Evolutionary conservation across 2,329 filamentous ascomycete genomes (phyloP), one percentile per base, ranked within the genome.

Genomic region (Beauveria australis): DNA sequence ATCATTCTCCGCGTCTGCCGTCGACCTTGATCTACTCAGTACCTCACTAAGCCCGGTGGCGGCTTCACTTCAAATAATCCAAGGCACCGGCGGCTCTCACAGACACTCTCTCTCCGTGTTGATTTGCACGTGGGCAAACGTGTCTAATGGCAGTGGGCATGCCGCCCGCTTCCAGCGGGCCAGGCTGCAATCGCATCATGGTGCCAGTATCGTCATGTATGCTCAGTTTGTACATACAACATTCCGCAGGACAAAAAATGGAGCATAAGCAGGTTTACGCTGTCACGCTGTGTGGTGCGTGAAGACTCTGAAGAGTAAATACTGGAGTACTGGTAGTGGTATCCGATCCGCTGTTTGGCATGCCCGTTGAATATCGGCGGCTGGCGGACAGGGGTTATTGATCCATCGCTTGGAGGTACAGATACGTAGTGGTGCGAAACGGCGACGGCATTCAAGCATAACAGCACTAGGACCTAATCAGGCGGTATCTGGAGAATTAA

Each of bases 361-460:
- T 49, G 28, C 57, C 57, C 57, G 57, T 59, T 59, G 57, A 59
- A 53, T 37, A 59, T 59, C 57, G 57, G 57, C 57, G 57, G 57
- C 40, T 19, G 41, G 53, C 49, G 28, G 47, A 41, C 28, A n/a
- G 44, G 54, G 43, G 30, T 19, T 18, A 19, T 40, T 37, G 56
- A 52, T 59, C 37, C 37, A 59, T 26, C 33, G 6, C 47, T 53
- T 19, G 37, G n/a, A n/a, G n/a, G 48, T 43, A 9, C 28, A 30
- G 28, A 30, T 30, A 40, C 12, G 5, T 24, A 37, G 33, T 37
- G 33, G 28, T 53, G 41, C 24, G 22, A 53, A 59, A 53, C 48
- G 49, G 37, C 48, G 12, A 52, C 55, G 41, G 41, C 56, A 53
- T 53, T 59, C 19, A 33, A 28, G 30, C 28, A 43, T 26, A 46